phyloP scores from a whole-genome alignment of 176 grass and related monocot genomes.

The Oryza coarctata region DNA sequence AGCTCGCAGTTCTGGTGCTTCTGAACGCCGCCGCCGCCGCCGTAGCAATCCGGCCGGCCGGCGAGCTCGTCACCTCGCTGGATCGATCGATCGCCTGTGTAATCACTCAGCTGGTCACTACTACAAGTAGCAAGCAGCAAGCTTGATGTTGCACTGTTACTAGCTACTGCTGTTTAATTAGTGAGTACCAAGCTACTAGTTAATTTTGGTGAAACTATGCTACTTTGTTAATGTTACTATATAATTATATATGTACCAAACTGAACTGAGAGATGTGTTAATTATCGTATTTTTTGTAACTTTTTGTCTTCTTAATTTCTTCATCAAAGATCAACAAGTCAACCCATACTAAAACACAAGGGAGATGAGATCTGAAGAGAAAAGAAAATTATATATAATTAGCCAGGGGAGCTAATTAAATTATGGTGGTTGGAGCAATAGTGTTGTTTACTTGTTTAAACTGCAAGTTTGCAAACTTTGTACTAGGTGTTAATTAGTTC shows the following conservation, averaged over 20 bases:
- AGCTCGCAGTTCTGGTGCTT: conserved; percentile 47
- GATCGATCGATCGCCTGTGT: background rate
- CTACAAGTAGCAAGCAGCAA: conserved; percentile 13
- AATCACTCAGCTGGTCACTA: background rate
- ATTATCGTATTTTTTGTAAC: background rate
- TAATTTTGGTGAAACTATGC: background rate
- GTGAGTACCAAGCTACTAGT: background rate
- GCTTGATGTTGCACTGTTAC: conserved; percentile 1
- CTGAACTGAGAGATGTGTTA: background rate
- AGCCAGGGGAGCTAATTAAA: background rate
- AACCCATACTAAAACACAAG: background rate
- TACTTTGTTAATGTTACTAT: background rate
- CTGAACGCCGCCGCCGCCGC: conserved; percentile 23
- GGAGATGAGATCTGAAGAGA: background rate
- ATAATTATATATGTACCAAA: background rate
- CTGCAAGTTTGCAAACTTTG: background rate
- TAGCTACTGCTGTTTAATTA: background rate
- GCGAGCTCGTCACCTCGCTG: conserved; percentile 14
- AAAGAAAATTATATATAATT: background rate
- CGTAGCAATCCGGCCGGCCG: conserved; percentile 1
- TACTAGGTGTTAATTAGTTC: background rate
- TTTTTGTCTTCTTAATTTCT: background rate
- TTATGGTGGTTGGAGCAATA: background rate
- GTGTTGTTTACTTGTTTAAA: background rate
- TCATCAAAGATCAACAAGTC: background rate